Evolutionary conservation across 1,139 yeast species (phyloP).

Genomic region (Saccharomyces hybrid): DNA sequence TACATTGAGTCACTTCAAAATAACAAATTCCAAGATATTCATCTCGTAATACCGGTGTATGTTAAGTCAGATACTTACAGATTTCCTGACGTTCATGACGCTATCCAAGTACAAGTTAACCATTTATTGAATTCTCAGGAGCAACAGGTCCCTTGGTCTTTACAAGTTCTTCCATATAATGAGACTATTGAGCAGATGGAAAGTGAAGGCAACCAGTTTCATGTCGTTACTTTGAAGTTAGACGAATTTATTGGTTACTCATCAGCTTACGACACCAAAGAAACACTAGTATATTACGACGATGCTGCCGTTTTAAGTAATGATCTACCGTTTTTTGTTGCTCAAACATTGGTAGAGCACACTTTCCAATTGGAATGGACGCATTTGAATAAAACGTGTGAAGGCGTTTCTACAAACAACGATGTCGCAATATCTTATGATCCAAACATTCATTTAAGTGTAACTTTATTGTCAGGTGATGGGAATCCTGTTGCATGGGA

Average conservation of each 20-base stretch:
- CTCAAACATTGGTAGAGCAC: constrained; percentile 50
- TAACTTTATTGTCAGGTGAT: constrained; percentile 54
- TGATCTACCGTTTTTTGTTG: constrained; percentile 52
- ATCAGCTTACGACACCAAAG: constrained; percentile 31
- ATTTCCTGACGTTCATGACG: constrained; percentile 41
- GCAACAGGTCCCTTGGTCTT: constrained; percentile 26
- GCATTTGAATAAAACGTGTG: constrained; percentile 9
- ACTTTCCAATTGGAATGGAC: constrained; percentile 44
- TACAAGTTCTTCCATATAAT: constrained; percentile 24
- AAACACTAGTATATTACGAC: constrained; percentile 42
- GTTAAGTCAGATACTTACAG: constrained; percentile 33
- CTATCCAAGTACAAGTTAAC: constrained; percentile 36
- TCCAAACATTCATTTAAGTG: constrained; percentile 57
- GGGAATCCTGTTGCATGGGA: constrained; percentile 53
- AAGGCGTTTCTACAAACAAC: constrained; percentile 11
- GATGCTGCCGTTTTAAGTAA: constrained; percentile 45
- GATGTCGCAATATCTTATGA: constrained; percentile 47
- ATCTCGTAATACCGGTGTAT: constrained; percentile 42
- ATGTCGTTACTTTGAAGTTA: constrained; percentile 23
- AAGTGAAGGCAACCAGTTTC: constrained; percentile 15
- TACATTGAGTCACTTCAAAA: constrained; percentile 40
- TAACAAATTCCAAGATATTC: constrained; percentile 25
- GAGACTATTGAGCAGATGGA: constrained; percentile 10
- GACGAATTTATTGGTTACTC: constrained; percentile 22
- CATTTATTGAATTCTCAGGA: constrained; percentile 16